Evolutionary conservation across 2,329 filamentous ascomycete genomes (phyloP).

Genomic region (Metarhizium robertsii): DNA sequence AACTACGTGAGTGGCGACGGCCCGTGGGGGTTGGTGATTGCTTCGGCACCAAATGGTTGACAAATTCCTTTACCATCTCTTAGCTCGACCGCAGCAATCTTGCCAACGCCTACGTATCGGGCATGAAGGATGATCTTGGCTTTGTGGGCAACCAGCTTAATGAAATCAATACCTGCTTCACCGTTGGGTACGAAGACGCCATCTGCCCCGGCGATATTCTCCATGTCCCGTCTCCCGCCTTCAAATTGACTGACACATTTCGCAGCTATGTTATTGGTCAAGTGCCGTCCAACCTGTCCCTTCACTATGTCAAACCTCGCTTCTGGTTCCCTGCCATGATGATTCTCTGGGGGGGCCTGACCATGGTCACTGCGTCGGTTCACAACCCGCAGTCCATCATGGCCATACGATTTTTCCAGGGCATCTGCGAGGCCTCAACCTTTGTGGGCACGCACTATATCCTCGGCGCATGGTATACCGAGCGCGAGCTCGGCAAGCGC

Average conservation of each 20-base stretch:
- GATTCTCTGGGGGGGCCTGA: slow-evolving; percentile 53
- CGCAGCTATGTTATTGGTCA: slow-evolving; percentile 43
- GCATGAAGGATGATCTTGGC: slow-evolving; percentile 41
- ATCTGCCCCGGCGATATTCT: too few relatives aligned
- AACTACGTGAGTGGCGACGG: slow-evolving; percentile 3
- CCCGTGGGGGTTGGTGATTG: background rate
- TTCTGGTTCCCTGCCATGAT: slow-evolving; percentile 56
- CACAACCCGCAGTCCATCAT: slow-evolving; percentile 27
- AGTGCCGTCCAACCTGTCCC: slow-evolving; percentile 51
- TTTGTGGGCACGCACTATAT: slow-evolving; percentile 33
- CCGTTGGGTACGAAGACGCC: slow-evolving; percentile 42
- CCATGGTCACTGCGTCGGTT: slow-evolving; percentile 41
- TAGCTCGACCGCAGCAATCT: slow-evolving; percentile 23
- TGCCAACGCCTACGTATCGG: slow-evolving; percentile 30
- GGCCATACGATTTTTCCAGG: slow-evolving; percentile 30
- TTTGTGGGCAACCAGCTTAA: slow-evolving; percentile 38
- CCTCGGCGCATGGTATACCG: slow-evolving; percentile 48
- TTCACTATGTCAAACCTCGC: slow-evolving; percentile 55
- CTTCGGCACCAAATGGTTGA: background rate
- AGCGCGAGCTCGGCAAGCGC: slow-evolving; percentile 51
- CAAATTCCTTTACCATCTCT: background rate
- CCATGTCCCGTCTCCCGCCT: background rate
- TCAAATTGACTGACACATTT: background rate
- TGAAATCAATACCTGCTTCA: slow-evolving; percentile 44
- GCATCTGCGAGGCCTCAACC: slow-evolving; percentile 27